These are phyloP conservation scores for Cladosporium sp. DNA, from an alignment of 2,329 filamentous ascomycete genomes.

Conservation along the genomic window DNA sequence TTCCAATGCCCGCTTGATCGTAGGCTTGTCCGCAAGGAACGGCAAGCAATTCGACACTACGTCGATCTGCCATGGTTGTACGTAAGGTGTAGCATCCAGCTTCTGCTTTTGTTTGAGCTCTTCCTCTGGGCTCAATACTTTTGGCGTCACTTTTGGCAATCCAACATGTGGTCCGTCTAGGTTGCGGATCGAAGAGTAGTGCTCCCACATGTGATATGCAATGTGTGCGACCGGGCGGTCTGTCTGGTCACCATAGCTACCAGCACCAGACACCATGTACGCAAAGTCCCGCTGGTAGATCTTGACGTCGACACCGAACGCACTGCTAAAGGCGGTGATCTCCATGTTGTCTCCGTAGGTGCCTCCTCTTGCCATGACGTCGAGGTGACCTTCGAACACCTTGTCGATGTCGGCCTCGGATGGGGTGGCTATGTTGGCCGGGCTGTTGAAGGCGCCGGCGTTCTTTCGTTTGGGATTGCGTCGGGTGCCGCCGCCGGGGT, in stretches of 20 bases:
- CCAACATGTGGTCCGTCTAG: slow-evolving; percentile 60
- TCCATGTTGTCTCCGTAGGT: slow-evolving; percentile 68
- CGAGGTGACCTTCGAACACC: slow-evolving; percentile 57
- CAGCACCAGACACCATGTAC: slow-evolving; percentile 50
- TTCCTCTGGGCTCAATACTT: slow-evolving; percentile 43
- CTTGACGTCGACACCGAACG: slow-evolving; percentile 61
- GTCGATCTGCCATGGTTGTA: slow-evolving; percentile 57
- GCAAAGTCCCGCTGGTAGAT: slow-evolving; percentile 59
- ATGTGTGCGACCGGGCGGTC: slow-evolving; percentile 48
- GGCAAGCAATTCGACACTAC: slow-evolving; percentile 54
- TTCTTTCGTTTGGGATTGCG: slow-evolving; percentile 61
- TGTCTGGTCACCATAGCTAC: slow-evolving; percentile 28
- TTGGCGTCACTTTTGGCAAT: slow-evolving; percentile 49
- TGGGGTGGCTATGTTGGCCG: slow-evolving; percentile 49
- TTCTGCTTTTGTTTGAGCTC: slow-evolving; percentile 40
- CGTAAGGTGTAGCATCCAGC: slow-evolving; percentile 42
- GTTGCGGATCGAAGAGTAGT: slow-evolving; percentile 67
- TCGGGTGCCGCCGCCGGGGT: slow-evolving; percentile 55
- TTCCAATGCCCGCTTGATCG: slow-evolving; percentile 54
- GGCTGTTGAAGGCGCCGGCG: slow-evolving; percentile 48
- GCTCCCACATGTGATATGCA: slow-evolving; percentile 57
- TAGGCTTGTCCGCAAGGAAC: slow-evolving; percentile 50
- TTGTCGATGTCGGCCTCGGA: slow-evolving; percentile 55
- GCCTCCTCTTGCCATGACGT: slow-evolving; percentile 59
- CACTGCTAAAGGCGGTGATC: slow-evolving; percentile 64